phyloP scores from a whole-genome alignment of 106 monocot species.

The Dendrobium catenatum region DNA sequence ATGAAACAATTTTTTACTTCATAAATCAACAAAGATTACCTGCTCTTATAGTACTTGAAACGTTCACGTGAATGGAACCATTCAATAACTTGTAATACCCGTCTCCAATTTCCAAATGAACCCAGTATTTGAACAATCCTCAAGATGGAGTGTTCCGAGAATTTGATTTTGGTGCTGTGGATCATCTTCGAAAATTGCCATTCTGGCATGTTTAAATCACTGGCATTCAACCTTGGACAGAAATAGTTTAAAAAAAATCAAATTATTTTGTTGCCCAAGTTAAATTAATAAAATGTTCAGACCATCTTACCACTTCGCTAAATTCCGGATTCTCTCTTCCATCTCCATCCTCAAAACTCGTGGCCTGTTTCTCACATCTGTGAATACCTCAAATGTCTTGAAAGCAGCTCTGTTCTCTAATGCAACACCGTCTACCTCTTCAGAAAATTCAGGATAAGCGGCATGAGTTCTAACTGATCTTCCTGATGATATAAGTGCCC shows the following conservation, averaged over 20 bases:
- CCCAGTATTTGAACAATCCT: constrained; percentile 89
- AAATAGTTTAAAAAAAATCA: not conserved
- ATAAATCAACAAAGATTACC: constrained; percentile 30
- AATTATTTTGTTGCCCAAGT: not conserved
- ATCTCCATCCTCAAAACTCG: constrained; percentile 80
- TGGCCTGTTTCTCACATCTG: constrained; percentile 83
- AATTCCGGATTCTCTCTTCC: constrained; percentile 76
- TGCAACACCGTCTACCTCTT: constrained; percentile 18
- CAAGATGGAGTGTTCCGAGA: constrained; percentile 85
- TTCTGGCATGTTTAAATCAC: constrained; percentile 84
- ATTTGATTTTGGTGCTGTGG: constrained; percentile 75
- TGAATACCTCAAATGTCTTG: constrained; percentile 85
- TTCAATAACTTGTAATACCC: constrained; percentile 85
- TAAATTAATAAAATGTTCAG: not conserved
- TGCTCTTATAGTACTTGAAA: constrained; percentile 87
- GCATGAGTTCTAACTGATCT: constrained; percentile 9
- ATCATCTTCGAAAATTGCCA: constrained; percentile 93
- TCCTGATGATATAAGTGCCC: constrained; percentile 4
- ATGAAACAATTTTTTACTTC: not conserved
- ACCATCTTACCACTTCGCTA: constrained; percentile 64
- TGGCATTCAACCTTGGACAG: constrained; percentile 65
- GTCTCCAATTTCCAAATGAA: constrained; percentile 73
- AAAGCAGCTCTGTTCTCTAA: constrained; percentile 81
- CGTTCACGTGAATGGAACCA: constrained; percentile 83
- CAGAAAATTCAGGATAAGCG: constrained; percentile 4